Evolutionary conservation across 192 early-diverging fungal species (phyloP), one percentile per base, ranked within the genome.

Genomic region (Umbelopsis sp.): DNA sequence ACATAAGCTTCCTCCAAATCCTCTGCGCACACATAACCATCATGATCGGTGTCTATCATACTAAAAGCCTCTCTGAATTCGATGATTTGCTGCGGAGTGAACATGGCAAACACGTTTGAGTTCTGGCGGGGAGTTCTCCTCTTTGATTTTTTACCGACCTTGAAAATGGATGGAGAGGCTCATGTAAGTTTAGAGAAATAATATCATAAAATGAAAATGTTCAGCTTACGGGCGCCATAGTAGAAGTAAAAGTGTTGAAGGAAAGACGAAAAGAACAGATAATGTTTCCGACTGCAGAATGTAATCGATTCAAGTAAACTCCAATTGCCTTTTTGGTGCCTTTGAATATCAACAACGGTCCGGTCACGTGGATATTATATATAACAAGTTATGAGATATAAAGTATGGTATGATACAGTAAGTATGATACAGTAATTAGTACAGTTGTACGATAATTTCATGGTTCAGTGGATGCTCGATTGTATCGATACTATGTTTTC

Each of bases 21-120:
- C 45, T 97, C 95, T 43, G 87, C 88, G 85, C 96, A 95, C 25
- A 99, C 83, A 68, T 96, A 92, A 14, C 91, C 94, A 82, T 99
- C 96, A 2, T 84, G 86, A 75, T 98, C 94, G 81, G 96, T 91
- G 77, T 97, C 97, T 76, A 98, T 95, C 72, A 98, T 92, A 21
- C 89, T 91, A 83, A 99, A 99, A 38, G 95, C 95, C 77, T 99
- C 95, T 74, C 96, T 97, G 85, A 98, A 95, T 75, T 98, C 95
- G 45, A 91, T 91, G 66, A 99, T 96, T 78, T 98, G 96, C 69
- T 92, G 86, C 68, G 94, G 93, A 79, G 96, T 94, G 85, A 99
- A 99, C 86, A 98, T 96, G 47, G 94, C 95, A 84, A 99, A 99
- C 21, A 97, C 95, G 72, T 97, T 99, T 34, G 95, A 96, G 86